phyloP scores from a whole-genome alignment of 345 rosid species.

The Eutrema yunnanense region DNA sequence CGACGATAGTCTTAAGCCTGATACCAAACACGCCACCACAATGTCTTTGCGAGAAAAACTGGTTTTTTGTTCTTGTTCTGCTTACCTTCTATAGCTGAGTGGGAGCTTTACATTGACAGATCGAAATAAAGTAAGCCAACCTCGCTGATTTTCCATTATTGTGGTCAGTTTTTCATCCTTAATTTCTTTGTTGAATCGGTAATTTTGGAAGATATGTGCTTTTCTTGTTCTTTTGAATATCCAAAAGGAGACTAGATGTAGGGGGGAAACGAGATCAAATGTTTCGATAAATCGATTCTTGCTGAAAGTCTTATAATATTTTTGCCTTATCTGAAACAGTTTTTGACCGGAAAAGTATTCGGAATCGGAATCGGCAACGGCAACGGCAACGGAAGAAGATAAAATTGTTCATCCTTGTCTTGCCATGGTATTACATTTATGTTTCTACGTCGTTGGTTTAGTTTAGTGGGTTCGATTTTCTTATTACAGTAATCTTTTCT shows the following conservation, averaged over 20 bases:
- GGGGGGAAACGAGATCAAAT: neutral
- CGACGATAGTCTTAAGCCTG: neutral
- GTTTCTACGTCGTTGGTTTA: neutral
- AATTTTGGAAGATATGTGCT: neutral
- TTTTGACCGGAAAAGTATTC: neutral
- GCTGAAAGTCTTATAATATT: neutral
- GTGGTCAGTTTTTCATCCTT: constrained; percentile 13
- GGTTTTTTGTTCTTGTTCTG: neutral
- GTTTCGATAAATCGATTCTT: neutral
- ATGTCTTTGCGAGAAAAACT: neutral
- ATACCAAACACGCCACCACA: constrained; percentile 6
- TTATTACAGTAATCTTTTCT: neutral
- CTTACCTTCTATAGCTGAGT: neutral
- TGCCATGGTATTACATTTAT: constrained; percentile 15
- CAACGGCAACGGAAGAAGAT: neutral
- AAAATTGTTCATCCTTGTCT: constrained; percentile 11
- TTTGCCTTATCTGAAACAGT: neutral
- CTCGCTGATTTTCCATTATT: neutral
- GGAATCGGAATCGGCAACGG: neutral
- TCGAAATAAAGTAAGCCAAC: constrained; percentile 5
- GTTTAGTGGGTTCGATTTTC: neutral
- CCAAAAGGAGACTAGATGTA: neutral
- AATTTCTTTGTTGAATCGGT: neutral
- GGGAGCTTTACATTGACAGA: neutral
- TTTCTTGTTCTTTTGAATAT: neutral